Evolutionary conservation across 2,329 filamentous ascomycete genomes (phyloP).

Genomic region (Botrytis sinoallii): DNA sequence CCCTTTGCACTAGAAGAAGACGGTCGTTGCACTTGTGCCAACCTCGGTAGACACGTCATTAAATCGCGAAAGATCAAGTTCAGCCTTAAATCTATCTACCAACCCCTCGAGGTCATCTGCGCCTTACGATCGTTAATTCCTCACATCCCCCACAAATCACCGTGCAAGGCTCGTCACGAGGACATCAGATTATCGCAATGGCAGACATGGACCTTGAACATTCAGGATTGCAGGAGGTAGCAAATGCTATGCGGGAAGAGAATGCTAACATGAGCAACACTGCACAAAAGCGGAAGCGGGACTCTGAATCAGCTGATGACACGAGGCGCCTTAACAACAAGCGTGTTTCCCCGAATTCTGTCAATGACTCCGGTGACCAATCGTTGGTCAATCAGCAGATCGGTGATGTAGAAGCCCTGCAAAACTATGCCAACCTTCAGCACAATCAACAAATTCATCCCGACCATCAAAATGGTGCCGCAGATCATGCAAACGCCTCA

Average conservation of each 20-base stretch:
- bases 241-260: slow-evolving; percentile 39
- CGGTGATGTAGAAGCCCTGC: slow-evolving; percentile 35
- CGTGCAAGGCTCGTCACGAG: slow-evolving; percentile 31
- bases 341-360: slow-evolving; percentile 37
- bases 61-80: slow-evolving; percentile 30
- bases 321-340: slow-evolving; percentile 37
- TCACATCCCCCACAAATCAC: slow-evolving; percentile 32
- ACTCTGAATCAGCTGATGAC: slow-evolving; percentile 39
- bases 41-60: slow-evolving; percentile 38
- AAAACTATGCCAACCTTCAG: slow-evolving; percentile 44
- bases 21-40: slow-evolving; percentile 35
- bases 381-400: slow-evolving; percentile 30
- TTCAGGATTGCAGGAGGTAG: slow-evolving; percentile 39
- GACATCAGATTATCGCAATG: slow-evolving; percentile 30
- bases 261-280: slow-evolving; percentile 25
- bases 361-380: slow-evolving; percentile 30
- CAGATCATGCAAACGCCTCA: slow-evolving; percentile 43
- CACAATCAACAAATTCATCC: slow-evolving; percentile 44
- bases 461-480: slow-evolving; percentile 52
- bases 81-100: slow-evolving; percentile 36
- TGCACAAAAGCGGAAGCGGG: slow-evolving; percentile 39
- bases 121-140: slow-evolving; percentile 25
- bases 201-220: slow-evolving; percentile 39
- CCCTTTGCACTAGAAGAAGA: slow-evolving; percentile 20
- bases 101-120: slow-evolving; percentile 38